phyloP scores from a whole-genome alignment of 169 alveolate species.

The Cryptosporidium baileyi region DNA sequence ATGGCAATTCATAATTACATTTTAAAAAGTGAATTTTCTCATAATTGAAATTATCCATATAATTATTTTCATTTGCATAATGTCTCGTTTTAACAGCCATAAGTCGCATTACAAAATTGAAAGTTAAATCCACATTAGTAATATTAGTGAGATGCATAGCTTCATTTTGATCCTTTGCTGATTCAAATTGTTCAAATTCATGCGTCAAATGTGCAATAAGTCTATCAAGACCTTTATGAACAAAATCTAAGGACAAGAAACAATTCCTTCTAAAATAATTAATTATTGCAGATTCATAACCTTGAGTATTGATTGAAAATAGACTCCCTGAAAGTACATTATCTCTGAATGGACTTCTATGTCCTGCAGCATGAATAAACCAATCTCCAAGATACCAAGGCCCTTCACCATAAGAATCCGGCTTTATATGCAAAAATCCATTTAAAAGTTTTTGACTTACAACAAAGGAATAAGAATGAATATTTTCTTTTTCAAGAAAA shows the following conservation, averaged over 20 bases:
- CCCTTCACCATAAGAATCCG: slow-evolving; percentile 45
- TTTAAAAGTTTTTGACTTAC: slow-evolving; percentile 35
- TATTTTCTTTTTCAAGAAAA: background rate
- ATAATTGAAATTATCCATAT: background rate
- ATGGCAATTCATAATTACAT: slow-evolving; percentile 11
- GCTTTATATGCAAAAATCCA: slow-evolving; percentile 39
- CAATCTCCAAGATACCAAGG: slow-evolving; percentile 66
- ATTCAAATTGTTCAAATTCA: slow-evolving; percentile 21
- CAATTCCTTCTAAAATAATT: background rate
- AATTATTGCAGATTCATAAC: background rate
- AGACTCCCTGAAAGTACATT: slow-evolving; percentile 35
- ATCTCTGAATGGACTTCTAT: slow-evolving; percentile 53
- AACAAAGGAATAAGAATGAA: background rate
- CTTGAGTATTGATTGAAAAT: slow-evolving; percentile 21
- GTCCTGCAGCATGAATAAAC: slow-evolving; percentile 67
- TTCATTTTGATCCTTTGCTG: background rate
- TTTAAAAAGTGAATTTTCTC: slow-evolving; percentile 37
- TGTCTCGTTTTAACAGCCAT: slow-evolving; percentile 54
- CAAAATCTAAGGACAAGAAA: background rate
- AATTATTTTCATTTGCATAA: background rate
- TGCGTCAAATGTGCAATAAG: background rate
- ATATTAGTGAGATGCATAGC: background rate
- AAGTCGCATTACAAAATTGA: background rate
- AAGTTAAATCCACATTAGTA: slow-evolving; percentile 48
- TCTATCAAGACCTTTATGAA: slow-evolving; percentile 24